A percentile compares a stretch with the other conserved stretches of the same genome.
These are phyloP conservation scores for Pseudozyma sp. DNA, from an alignment of 1,284 basidiomycete genomes.

Conservation along the genomic window DNA sequence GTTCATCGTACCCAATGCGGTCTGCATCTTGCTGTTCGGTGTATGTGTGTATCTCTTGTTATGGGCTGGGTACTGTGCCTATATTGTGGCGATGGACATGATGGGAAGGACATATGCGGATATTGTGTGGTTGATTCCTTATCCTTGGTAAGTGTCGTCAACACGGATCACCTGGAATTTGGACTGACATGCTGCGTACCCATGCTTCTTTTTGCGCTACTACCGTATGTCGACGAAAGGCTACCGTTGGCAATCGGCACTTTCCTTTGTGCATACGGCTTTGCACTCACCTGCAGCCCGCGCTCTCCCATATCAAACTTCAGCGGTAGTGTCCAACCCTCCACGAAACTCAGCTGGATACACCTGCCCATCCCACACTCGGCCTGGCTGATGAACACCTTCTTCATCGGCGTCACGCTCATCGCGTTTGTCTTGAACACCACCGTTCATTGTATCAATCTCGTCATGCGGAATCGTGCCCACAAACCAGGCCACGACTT, in stretches of 20 bases:
- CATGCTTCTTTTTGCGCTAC: too few relatives aligned
- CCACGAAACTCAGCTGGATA: conserved; percentile 4
- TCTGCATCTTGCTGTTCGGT: conserved; percentile 1
- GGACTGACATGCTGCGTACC: too few relatives aligned
- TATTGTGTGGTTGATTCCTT: conserved; percentile 21
- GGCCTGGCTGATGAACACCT: conserved; percentile 15
- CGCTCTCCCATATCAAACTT: conserved; percentile 18
- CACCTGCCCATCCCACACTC: conserved; percentile 15
- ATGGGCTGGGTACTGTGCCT: conserved; percentile 6
- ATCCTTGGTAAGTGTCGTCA: conserved; percentile 7
- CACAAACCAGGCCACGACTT: neutral
- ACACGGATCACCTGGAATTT: too few relatives aligned
- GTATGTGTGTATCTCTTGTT: neutral
- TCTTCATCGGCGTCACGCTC: conserved; percentile 2
- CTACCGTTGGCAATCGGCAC: conserved; percentile 1
- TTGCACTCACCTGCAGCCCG: conserved; percentile 21
- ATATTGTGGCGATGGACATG: conserved; percentile 10
- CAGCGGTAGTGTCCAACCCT: neutral
- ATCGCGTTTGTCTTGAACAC: conserved; percentile 10
- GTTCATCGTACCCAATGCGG: conserved; percentile 20
- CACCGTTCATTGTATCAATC: neutral
- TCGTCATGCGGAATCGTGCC: neutral
- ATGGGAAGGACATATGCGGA: neutral
- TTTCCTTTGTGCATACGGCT: conserved; percentile 12
- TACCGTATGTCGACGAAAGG: too few relatives aligned